A percentile compares a stretch with the other conserved stretches of the same genome.
Evolutionary conservation across 352 stramenopile genomes (phyloP).

Genomic region (Pythium rhizo-oryzae): DNA sequence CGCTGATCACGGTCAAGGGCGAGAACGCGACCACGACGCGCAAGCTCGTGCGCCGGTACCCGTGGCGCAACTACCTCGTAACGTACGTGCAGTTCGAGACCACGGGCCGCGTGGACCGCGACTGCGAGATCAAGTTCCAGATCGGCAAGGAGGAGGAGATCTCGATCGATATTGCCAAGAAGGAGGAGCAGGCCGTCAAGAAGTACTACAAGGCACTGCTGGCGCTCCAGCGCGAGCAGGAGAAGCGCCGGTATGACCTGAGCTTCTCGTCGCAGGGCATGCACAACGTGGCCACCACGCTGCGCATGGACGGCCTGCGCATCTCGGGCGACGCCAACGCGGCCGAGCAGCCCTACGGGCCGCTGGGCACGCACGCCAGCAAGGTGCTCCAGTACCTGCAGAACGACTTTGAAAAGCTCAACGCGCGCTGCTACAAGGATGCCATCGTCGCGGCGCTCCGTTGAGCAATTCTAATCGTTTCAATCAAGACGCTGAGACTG

Average conservation of each 20-base stretch:
- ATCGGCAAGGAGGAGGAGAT: slow-evolving; percentile 41
- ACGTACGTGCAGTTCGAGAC: slow-evolving; percentile 50
- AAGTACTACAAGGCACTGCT: slow-evolving; percentile 55
- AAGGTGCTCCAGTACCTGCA: slow-evolving; percentile 42
- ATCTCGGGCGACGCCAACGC: slow-evolving; percentile 28
- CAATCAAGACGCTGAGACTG: too few relatives aligned
- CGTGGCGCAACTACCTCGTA: slow-evolving; percentile 38
- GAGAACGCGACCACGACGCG: slow-evolving; percentile 53
- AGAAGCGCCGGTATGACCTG: slow-evolving; percentile 41
- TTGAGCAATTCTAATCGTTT: background rate
- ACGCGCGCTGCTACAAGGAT: slow-evolving; percentile 52
- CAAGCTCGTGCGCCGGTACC: slow-evolving; percentile 50
- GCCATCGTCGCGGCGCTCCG: slow-evolving; percentile 29
- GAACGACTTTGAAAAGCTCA: slow-evolving; percentile 39
- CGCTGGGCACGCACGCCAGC: slow-evolving; percentile 40
- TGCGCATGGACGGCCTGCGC: slow-evolving; percentile 32
- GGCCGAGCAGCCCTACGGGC: slow-evolving; percentile 21
- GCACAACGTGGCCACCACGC: slow-evolving; percentile 36
- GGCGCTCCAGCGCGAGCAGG: slow-evolving; percentile 41
- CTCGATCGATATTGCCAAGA: slow-evolving; percentile 57
- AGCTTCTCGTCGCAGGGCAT: slow-evolving; percentile 43
- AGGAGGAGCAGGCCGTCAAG: slow-evolving; percentile 32
- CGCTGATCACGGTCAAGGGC: slow-evolving; percentile 42
- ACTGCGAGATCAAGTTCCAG: slow-evolving; percentile 67
- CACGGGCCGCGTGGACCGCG: slow-evolving; percentile 46